phyloP scores from a whole-genome alignment of 2,329 filamentous ascomycete genomes.

The Alternaria sp. region DNA sequence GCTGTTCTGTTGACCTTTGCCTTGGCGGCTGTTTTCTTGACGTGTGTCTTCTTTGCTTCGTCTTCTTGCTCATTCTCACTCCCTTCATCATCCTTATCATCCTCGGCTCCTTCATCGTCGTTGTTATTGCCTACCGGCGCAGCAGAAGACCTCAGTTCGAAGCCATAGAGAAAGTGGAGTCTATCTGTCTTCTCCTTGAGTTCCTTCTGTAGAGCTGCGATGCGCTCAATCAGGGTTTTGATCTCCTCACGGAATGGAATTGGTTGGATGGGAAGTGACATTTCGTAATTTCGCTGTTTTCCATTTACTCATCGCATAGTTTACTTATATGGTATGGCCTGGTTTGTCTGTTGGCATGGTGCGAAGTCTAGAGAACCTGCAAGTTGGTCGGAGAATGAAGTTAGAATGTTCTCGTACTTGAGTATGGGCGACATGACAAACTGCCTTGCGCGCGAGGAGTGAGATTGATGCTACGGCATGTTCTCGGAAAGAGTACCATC shows the following conservation, averaged over 20 bases:
- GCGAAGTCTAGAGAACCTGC: accelerated
- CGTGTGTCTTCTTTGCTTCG: neutral
- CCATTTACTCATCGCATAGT: neutral
- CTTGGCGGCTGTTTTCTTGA: neutral
- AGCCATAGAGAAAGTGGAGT: neutral
- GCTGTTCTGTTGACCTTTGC: neutral
- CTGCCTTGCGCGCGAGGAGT: neutral
- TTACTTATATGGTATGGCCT: neutral
- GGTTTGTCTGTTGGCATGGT: neutral
- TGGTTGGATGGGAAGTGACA: neutral
- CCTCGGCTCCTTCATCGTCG: neutral
- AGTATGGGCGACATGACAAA: neutral
- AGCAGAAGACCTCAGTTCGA: neutral
- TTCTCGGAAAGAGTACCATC: neutral
- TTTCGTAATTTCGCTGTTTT: neutral
- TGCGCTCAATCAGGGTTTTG: neutral
- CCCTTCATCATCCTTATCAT: neutral
- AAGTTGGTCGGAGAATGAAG: neutral
- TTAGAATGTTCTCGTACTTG: neutral
- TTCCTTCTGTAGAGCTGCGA: neutral
- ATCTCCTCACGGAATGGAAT: neutral
- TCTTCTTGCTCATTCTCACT: neutral
- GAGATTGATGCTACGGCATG: neutral
- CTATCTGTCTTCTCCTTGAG: neutral
- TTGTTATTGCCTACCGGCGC: neutral